Conservation (phyloP, 2,329 filamentous ascomycete genomes). For the Fusarium fujikuroi region DNA sequence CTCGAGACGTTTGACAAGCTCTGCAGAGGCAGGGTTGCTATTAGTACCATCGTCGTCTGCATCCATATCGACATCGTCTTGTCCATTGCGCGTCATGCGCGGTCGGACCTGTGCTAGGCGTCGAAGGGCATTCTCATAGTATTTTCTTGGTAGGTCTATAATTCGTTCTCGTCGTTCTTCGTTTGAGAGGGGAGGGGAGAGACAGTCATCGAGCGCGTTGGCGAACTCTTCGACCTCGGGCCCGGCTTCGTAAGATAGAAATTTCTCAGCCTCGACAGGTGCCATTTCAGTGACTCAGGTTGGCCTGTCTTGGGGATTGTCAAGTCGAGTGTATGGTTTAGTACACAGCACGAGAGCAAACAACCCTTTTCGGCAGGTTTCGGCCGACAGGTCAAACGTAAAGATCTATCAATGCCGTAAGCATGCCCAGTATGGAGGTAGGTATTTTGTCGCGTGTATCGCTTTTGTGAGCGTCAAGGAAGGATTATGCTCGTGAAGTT, state of each 20-base stretch:
- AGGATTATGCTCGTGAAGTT: constrained; percentile 12
- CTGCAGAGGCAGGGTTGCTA: constrained; percentile 39
- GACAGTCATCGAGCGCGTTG: constrained; percentile 81
- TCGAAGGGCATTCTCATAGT: constrained; percentile 64
- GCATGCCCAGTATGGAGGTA: constrained; percentile 34
- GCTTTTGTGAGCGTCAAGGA: constrained; percentile 1
- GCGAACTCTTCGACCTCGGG: constrained; percentile 90
- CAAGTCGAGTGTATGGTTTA: neutral
- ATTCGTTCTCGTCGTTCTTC: constrained; percentile 71
- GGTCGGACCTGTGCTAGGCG: constrained; percentile 48
- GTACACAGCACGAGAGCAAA: constrained; percentile 9
- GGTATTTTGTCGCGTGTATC: constrained; percentile 13
- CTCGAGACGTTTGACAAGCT: constrained; percentile 67
- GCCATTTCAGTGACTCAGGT: constrained; percentile 29
- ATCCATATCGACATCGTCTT: constrained; percentile 66
- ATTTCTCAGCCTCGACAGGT: constrained; percentile 6
- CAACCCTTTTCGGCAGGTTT: constrained; percentile 44
- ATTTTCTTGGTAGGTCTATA: constrained; percentile 68
- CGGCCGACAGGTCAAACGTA: constrained; percentile 41
- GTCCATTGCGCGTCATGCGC: constrained; percentile 44
- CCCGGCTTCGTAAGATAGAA: constrained; percentile 58
- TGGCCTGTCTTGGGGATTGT: neutral
- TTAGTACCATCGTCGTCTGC: constrained; percentile 60
- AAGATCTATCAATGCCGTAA: constrained; percentile 36
- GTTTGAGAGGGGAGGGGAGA: constrained; percentile 58